Evolutionary conservation across 2,329 filamentous ascomycete species (phyloP).

Genomic region (Aphanoascus verrucosus): DNA sequence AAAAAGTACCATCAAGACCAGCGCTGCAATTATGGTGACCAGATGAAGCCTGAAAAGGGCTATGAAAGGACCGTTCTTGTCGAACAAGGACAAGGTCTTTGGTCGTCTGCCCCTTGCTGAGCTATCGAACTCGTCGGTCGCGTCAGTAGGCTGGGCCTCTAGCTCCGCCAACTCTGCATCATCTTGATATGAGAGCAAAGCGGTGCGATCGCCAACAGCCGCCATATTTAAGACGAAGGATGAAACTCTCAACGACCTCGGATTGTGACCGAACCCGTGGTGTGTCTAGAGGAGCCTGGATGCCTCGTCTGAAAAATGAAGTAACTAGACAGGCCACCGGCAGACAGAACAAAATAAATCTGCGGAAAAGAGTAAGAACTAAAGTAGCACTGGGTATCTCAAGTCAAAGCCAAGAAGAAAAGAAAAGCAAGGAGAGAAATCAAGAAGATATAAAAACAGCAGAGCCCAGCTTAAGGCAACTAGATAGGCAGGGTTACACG

Average conservation of each 20-base stretch:
- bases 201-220: not conserved
- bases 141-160: not conserved
- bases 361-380: not conserved
- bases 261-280: not conserved
- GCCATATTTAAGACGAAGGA: not conserved
- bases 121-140: not conserved
- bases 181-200: slow-evolving; percentile 4
- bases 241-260: not conserved
- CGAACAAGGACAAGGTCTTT: not conserved
- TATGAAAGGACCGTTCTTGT: not conserved
- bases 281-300: too few relatives aligned
- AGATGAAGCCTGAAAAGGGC: slow-evolving; percentile 3
- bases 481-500: not conserved
- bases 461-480: not conserved
- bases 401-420: not conserved
- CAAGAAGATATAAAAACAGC: not conserved
- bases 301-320: too few relatives aligned
- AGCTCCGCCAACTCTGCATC: not conserved
- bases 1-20: slow-evolving; percentile 5
- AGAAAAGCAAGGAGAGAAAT: not conserved
- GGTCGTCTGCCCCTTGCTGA: not conserved
- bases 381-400: not conserved
- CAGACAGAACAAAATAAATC: not conserved
- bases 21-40: not conserved
- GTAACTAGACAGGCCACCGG: not conserved